Base-by-base conservation (phyloP, 2,329 filamentous ascomycete genomes). In the Fusarium piperis region DNA sequence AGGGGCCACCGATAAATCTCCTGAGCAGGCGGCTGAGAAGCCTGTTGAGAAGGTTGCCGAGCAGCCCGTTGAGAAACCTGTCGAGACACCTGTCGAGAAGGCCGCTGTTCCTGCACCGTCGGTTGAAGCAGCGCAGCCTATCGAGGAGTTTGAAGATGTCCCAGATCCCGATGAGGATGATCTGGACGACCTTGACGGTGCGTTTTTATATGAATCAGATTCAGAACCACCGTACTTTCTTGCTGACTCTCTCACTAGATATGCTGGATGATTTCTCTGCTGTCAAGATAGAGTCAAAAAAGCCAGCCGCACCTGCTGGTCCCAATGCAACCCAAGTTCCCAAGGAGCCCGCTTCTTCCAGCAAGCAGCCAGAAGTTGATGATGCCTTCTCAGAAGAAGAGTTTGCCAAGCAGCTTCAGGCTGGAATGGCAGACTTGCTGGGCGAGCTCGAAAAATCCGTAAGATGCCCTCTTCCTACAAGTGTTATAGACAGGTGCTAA, bases 91-190 rank as follows among this genome's bases (percentile, higher is more conserved):
- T 33, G 48, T 32, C 2, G 48, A 33, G 51, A 53, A 53, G 20
- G 15, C 16, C 57, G 59, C 59, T 62, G 59, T 15, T 33, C 30
- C 48, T 3, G 39, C 18, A 32, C 57, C 57, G 6, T n/a, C 26
- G 15, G 26, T 38, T 30, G 52, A 59, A 44, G 38, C 33, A 8
- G 30, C 36, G 44, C 53, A 64, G 38, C 39, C 52, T 13, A 33
- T 59, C 11, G 71, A 76, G 10, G 65, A 69, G 16, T 75, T 80
- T 23, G 88, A 87, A 23, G 88, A 92, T 73, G 90, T 92, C 16
- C 92, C 94, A 20, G 95, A 98, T 77, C 95, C 95, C 8, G 95
- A 98, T 73, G 95, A 97, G 81, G 96, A 96, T 81, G 93, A 96
- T 74, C 84, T 96, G 20, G 93, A 98, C 78, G 96, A 98, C 77